These are phyloP conservation scores for Euphorbia celastroides DNA, from an alignment of 441 rosid genomes.

Conservation along the genomic window DNA sequence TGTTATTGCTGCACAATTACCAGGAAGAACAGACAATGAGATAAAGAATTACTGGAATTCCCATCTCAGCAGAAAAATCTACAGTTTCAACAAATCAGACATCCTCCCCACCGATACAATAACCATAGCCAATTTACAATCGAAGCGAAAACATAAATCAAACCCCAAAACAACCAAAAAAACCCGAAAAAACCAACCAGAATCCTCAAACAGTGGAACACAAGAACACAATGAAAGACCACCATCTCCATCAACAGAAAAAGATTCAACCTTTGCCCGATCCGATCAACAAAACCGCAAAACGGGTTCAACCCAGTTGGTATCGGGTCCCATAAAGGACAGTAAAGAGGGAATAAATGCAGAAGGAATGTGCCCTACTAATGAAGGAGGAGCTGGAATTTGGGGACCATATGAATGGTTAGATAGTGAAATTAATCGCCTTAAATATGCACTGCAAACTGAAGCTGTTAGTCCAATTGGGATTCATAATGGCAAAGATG, in stretches of 20 bases:
- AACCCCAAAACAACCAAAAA: not conserved
- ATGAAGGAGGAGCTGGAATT: conserved; percentile 19
- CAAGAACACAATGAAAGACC: not conserved
- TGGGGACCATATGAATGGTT: conserved; percentile 70
- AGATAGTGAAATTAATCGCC: conserved; percentile 60
- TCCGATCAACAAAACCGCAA: not conserved
- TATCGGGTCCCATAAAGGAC: not conserved
- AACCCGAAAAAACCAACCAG: conserved; percentile 16
- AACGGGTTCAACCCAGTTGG: not conserved
- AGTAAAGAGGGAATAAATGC: conserved; percentile 2
- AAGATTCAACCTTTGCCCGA: conserved; percentile 1
- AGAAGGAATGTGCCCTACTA: not conserved
- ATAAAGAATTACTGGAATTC: conserved; percentile 92
- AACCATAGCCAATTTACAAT: conserved; percentile 19
- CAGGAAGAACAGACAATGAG: conserved; percentile 91
- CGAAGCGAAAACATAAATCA: conserved; percentile 21
- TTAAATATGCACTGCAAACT: conserved; percentile 29
- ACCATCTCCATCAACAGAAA: not conserved
- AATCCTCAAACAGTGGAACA: conserved; percentile 28
- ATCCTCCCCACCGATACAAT: conserved; percentile 7
- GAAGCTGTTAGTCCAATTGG: not conserved
- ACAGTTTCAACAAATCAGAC: conserved; percentile 24
- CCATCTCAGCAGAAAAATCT: conserved; percentile 66
- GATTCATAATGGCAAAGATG: conserved; percentile 13
- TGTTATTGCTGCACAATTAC: conserved; percentile 68